These are phyloP conservation scores for Hanseniaspora sp. DNA, from an alignment of 1,139 yeast species.

Conservation along the genomic window DNA sequence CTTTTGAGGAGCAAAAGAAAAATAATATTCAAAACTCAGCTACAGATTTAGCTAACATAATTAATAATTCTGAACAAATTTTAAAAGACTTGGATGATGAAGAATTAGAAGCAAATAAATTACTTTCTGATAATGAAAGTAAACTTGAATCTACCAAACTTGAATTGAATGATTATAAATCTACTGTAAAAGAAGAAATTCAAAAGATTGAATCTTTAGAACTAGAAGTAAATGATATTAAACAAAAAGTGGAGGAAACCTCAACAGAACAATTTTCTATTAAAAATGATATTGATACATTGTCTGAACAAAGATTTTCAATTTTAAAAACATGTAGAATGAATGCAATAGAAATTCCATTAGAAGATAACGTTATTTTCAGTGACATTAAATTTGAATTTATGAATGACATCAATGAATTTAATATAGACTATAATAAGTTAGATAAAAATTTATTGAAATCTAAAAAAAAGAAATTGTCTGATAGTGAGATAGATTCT, in stretches of 20 bases:
- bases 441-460: constrained; percentile 28
- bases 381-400: constrained; percentile 49
- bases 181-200: neutral
- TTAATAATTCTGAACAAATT: constrained; percentile 22
- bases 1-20: constrained; percentile 45
- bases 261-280: constrained; percentile 28
- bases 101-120: neutral
- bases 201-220: neutral
- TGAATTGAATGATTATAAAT: constrained; percentile 4
- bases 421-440: constrained; percentile 41
- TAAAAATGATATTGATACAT: constrained; percentile 47
- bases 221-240: constrained; percentile 2
- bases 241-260: constrained; percentile 20
- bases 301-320: constrained; percentile 48
- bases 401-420: constrained; percentile 32
- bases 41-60: constrained; percentile 21
- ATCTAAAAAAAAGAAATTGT: constrained; percentile 1
- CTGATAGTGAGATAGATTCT: constrained; percentile 19
- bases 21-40: constrained; percentile 40
- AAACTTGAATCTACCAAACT: constrained; percentile 20
- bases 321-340: constrained; percentile 64
- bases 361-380: constrained; percentile 30
- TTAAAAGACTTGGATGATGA: constrained; percentile 25
- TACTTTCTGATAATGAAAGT: neutral
- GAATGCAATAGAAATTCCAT: constrained; percentile 57